Evolutionary conservation across 1,139 yeast genomes (phyloP), one percentile per base, ranked within the genome.

Genomic region (Taphrina deformans): DNA sequence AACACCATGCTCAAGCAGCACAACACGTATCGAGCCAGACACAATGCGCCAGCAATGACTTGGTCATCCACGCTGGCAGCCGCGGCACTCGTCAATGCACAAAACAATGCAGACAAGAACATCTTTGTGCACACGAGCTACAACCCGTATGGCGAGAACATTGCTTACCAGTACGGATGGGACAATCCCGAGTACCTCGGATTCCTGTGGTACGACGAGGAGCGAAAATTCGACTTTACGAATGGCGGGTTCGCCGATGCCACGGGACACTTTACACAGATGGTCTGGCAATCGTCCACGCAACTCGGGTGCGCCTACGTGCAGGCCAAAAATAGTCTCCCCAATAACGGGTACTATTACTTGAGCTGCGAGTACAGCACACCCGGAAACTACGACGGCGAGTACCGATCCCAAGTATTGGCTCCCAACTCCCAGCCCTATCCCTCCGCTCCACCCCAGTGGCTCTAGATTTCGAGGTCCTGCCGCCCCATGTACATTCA

Each of bases 181-280:
- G 38, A 46, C 51, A 65, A 75, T 33, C 75, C 78, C 27, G 77
- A 79, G 26, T 86, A 83, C 51, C 86, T 86, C 46, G 85, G 87
- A 65, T 79, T 82, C 53, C 93, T 89, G 65, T 88, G 96, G 96
- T 88, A 87, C 77, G 76, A 77, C 68, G 96, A 88, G 77, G 85
- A 85, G 71, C 67, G 72, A 1, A 68, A 74, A 62, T 88, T 86
- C 78, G 77, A 83, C 74, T 85, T 78, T 76, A 68, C 73, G 21
- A 71, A 75, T 69, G 78, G 80, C 58, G 72, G 72, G 41, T 69
- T 62, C 55, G 72, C 79, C 45, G 74, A 74, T 9, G 55, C 71
- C 21, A 75, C 82, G 66, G 83, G 85, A 69, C 93, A 87, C 74
- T 87, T 86, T 78, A 86, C 92, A 27, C 90, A 86, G 74, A 80